phyloP scores from a whole-genome alignment of 169 alveolate genomes.

The Eimeria falciformis region DNA sequence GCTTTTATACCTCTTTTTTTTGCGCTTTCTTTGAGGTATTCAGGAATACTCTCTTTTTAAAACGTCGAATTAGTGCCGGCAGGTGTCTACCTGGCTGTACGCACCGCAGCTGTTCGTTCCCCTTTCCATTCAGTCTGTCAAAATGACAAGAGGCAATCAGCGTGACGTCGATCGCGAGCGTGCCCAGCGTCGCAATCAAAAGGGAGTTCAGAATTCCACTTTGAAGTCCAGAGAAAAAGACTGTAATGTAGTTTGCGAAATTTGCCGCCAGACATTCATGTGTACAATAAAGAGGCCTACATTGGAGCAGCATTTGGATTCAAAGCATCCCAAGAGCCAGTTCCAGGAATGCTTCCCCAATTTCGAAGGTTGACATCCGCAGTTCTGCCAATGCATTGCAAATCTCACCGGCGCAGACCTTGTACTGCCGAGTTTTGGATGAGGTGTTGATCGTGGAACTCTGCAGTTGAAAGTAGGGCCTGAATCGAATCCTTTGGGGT shows the following conservation, averaged over 20 bases:
- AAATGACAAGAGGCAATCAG: slow-evolving; percentile 90
- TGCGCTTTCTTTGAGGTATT: neutral
- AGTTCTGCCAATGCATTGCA: too few relatives aligned
- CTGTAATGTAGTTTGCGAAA: slow-evolving; percentile 84
- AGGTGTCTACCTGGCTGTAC: neutral
- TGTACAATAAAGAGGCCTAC: slow-evolving; percentile 87
- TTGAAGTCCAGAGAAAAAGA: slow-evolving; percentile 85
- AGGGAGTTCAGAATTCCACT: slow-evolving; percentile 83
- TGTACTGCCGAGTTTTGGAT: too few relatives aligned
- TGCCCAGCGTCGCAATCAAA: slow-evolving; percentile 83
- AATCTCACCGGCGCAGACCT: too few relatives aligned
- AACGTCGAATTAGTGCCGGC: neutral
- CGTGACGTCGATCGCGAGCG: slow-evolving; percentile 88
- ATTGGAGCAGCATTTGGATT: slow-evolving; percentile 86
- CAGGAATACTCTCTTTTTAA: neutral
- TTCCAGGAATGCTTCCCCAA: slow-evolving; percentile 85
- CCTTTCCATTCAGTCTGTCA: neutral
- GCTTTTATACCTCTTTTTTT: neutral
- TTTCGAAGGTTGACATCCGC: neutral
- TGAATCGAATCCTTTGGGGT: too few relatives aligned
- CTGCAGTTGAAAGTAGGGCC: too few relatives aligned
- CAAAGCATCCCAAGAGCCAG: slow-evolving; percentile 85
- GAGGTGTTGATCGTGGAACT: too few relatives aligned
- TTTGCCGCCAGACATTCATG: slow-evolving; percentile 88
- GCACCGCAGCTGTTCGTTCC: neutral